Base-by-base conservation (phyloP, 2,329 filamentous ascomycete species). In the Lasiodiplodia hormozganensis region DNA sequence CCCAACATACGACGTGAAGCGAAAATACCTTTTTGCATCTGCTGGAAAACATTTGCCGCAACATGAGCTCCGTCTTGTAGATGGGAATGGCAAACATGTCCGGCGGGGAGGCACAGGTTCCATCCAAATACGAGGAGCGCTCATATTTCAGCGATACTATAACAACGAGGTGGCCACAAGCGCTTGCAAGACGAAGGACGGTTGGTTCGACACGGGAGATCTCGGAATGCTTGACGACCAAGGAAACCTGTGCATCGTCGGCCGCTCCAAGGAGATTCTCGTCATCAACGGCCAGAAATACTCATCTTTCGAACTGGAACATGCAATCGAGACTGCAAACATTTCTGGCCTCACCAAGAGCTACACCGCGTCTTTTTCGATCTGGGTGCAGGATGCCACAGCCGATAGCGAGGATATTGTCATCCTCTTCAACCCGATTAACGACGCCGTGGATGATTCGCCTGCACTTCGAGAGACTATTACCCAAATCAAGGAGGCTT, bases 91-190 rank as follows among this genome's bases (percentile, higher is more conserved):
- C 23, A 64, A 40, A 8, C 38, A 34, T 1, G 67, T 65, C 10
- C 31, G 28, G 18, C 57, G 31, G 51, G 67, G 67, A 4, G 36
- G 40, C 25, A 25, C 38, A 1, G 67, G 67, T 14, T 38, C 58
- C 7, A 49, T 77, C 10, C 70, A 76, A 43, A 65, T 76, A 6
- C 47, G 68, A 2, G 73, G 74, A 0, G 52, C 74, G 0, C 76
- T 83, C 2, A 78, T 80, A 12, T 87, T 87, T 76, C 68, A 71
- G 1, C 68, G 71, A 6, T 81, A 82, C 68, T 74, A 72, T 64
- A 73, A 74, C 60, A 79, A 82, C 60, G 54, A 71, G 65, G 25
- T 71, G 49, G 74, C 74, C 4, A 76, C 75, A 70, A 69, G 53
- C 1, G 72, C 71, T 8, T 74, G 74, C 52, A 72, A 71, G 2